Evolutionary conservation across 805 yeast species (phyloP), one percentile per base, ranked within the genome.

Genomic region (Tetrapisispora nanseiensis): DNA sequence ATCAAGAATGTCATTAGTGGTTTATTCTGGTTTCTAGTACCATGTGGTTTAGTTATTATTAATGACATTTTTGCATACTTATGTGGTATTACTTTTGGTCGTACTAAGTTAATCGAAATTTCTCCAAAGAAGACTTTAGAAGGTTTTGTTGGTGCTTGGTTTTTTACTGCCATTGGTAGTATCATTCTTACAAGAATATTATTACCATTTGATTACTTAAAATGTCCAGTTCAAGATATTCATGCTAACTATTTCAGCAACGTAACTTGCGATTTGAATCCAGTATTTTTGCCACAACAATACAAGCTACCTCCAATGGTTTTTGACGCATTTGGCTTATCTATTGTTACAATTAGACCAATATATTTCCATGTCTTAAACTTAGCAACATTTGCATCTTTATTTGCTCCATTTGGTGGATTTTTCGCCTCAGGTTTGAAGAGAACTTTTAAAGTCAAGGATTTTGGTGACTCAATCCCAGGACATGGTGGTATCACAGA

Each of bases 401-500:
- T 92, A 50, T 82, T 92, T 62, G 98, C 98, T 3, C 98, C 98
- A 46, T 92, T 92, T 60, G 98, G 98, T 42, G 98, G 98, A 1
- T 92, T 92, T 63, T 92, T 92, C 56, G 97, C 97, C 6, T 82
- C 94, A 41, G 98, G 97, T n/a, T 72, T 92, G 54, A 92, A 92
- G 69, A 79, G 98, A 65, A 86, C 97, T 12, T 89, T 92, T 67
- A 85, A 90, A 57, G 87, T 89, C 42, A 92, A 92, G 66, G 98
- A 92, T 65, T 92, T 92, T 57, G 98, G 97, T 51, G 95, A 90
- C 58, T 90, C 97, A 9, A 92, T 92, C 52, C 98, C 98, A 13
- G 98, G 98, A 26, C 98, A 92, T 60, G 98, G 98, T 49, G 98
- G 98, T 52, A 81, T 92, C 51, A 89, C 97, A 21, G 98, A 92